phyloP scores from a whole-genome alignment of 306 rosid species.

The Purshia tridentata region DNA sequence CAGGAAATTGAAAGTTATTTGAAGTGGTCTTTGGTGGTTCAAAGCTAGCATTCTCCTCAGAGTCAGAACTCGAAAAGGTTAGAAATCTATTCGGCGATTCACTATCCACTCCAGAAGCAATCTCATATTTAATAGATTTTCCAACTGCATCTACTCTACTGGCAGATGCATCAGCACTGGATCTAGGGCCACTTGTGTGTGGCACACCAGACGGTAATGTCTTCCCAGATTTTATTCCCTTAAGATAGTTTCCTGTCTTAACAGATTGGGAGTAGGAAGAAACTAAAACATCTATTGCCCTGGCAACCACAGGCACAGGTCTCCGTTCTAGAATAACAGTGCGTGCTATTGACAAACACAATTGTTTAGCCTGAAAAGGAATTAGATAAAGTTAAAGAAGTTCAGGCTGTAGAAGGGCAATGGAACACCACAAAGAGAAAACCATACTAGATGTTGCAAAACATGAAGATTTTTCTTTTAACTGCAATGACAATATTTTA shows the following conservation, averaged over 20 bases:
- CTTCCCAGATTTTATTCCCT: slow-evolving; percentile 64
- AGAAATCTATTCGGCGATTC: slow-evolving; percentile 38
- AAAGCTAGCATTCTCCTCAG: slow-evolving; percentile 52
- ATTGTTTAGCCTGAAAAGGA: slow-evolving; percentile 78
- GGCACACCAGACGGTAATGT: slow-evolving; percentile 47
- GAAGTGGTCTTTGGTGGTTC: slow-evolving; percentile 37
- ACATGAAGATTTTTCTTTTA: background rate
- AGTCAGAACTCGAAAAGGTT: slow-evolving; percentile 49
- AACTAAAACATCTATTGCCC: slow-evolving; percentile 76
- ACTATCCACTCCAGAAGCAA: slow-evolving; percentile 46
- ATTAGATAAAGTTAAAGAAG: slow-evolving; percentile 18
- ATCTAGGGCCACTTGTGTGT: slow-evolving; percentile 35
- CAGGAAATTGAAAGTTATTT: slow-evolving; percentile 35
- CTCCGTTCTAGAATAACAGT: slow-evolving; percentile 80
- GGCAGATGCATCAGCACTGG: slow-evolving; percentile 47
- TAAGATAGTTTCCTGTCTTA: slow-evolving; percentile 54
- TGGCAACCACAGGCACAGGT: slow-evolving; percentile 71
- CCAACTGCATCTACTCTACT: slow-evolving; percentile 45
- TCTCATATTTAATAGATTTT: slow-evolving; percentile 45
- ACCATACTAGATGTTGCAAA: slow-evolving; percentile 16
- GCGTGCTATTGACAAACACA: slow-evolving; percentile 69
- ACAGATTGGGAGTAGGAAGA: slow-evolving; percentile 64
- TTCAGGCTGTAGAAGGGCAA: slow-evolving; percentile 12
- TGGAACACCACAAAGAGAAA: background rate
- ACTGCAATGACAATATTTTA: background rate